Evolutionary conservation across 2,329 filamentous ascomycete species (phyloP), one percentile per base, ranked within the genome.

Genomic region (Colletotrichum abscissum): DNA sequence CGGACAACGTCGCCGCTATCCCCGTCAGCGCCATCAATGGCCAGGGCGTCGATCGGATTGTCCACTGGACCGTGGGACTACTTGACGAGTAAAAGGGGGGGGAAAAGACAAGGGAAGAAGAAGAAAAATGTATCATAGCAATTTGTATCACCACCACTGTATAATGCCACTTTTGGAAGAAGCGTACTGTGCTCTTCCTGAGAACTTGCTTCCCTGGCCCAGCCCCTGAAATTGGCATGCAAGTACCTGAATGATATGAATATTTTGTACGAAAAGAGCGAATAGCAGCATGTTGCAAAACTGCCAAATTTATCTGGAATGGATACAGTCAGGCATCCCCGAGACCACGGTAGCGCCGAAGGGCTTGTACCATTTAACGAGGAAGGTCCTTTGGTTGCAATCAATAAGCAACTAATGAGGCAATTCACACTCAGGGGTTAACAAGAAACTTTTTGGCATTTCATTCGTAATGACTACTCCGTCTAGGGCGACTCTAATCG

Each of bases 1-100:
- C 85, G 79, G 82, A 88, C 82, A 83, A 92, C 86, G 88, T 94
- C 38, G 86, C 89, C 26, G 93, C 90, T 24, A 91, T 98, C 73
- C 97, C 97, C 0, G 92, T 98, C 60, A 97, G 95, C 81, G 97
- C 96, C 60, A 97, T 98, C 75, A 90, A 92, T 71, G 94, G 93
- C 5, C 92, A 98, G 80, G 95, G 96, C 3, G 92, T 97, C 9
- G 91, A 95, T 66, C 86, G 88, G 57, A 91, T 97, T 69, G 88
- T 94, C 24, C 91, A 94, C 77, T 91, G 93, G 86, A 93, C 92
- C 2, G 88, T 95, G 63, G 90, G 90, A 19, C 80, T 96, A 69
- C 82, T 96, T 69, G 89, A 92, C 75, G 86, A 84, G 66, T 82
- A 80, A 64, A 42, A 14, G 2, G 33, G 11, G 11, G 22, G 33